Conservation (phyloP, 2,329 filamentous ascomycete genomes). For the Endocalyx cinctus region DNA sequence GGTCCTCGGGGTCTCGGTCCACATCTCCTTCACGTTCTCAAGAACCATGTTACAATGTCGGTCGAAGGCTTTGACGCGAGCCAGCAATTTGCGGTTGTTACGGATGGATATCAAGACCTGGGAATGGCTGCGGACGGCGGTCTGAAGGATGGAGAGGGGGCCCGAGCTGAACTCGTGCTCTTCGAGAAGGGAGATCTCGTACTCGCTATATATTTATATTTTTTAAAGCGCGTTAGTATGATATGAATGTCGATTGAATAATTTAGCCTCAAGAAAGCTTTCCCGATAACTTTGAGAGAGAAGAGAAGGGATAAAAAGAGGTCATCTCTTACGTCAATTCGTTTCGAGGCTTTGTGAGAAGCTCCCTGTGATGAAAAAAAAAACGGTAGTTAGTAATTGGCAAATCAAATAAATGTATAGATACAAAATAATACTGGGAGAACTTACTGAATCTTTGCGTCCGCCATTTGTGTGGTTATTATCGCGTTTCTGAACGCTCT, state of each 20-base stretch:
- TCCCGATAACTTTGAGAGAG: no score
- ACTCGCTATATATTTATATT: no score
- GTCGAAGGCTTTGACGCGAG: conserved; percentile 97
- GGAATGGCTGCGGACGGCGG: conserved; percentile 87
- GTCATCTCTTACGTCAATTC: conserved; percentile 82
- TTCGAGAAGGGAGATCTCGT: conserved; percentile 58
- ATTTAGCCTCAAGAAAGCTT: no score
- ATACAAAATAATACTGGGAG: no score
- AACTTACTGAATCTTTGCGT: conserved; percentile 63
- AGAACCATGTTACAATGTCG: conserved; percentile 99
- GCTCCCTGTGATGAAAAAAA: conserved; percentile 55
- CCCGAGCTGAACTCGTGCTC: conserved; percentile 77
- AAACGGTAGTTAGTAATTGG: conserved; percentile 24
- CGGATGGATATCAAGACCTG: conserved; percentile 97
- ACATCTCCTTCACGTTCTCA: conserved; percentile 99
- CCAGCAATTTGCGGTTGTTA: conserved; percentile 96
- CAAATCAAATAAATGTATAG: conserved; percentile 1
- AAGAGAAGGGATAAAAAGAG: no score
- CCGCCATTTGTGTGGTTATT: conserved; percentile 21
- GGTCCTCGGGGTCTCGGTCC: conserved; percentile 86
- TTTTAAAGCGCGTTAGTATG: conserved; percentile 20
- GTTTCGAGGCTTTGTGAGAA: conserved; percentile 80
- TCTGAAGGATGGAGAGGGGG: conserved; percentile 90
- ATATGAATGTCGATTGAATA: no score
- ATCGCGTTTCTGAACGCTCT: neutral